Evolutionary conservation across 495 filamentous ascomycete species (phyloP).

Genomic region (Viridothelium virens): DNA sequence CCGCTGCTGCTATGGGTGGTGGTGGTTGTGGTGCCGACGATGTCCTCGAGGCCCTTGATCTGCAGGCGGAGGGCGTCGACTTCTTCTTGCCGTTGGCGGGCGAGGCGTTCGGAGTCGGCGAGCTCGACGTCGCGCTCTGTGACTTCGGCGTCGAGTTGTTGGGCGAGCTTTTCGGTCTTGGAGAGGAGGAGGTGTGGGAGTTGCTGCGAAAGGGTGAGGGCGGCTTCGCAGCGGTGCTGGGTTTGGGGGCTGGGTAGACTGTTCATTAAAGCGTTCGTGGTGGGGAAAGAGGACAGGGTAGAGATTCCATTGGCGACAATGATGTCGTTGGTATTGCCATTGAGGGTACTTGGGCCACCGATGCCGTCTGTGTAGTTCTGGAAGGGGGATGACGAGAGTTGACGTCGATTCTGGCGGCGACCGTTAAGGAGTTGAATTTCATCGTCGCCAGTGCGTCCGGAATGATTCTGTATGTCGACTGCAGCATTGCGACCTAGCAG

Average conservation of each 20-base stretch:
- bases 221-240: slow-evolving; percentile 49
- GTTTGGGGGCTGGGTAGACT: slow-evolving; percentile 15
- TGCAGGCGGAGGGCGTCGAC: slow-evolving; percentile 43
- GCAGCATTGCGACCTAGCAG: slow-evolving; percentile 64
- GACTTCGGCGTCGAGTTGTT: slow-evolving; percentile 52
- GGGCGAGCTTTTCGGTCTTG: slow-evolving; percentile 51
- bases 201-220: slow-evolving; percentile 49
- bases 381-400: slow-evolving; percentile 56
- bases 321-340: slow-evolving; percentile 37
- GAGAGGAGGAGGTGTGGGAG: slow-evolving; percentile 50
- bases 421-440: slow-evolving; percentile 53
- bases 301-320: slow-evolving; percentile 14
- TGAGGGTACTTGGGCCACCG: slow-evolving; percentile 23
- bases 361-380: slow-evolving; percentile 41
- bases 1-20: slow-evolving; percentile 28
- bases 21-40: slow-evolving; percentile 37
- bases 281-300: slow-evolving; percentile 15
- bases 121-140: slow-evolving; percentile 52
- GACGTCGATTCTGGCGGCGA: slow-evolving; percentile 40
- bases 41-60: slow-evolving; percentile 40
- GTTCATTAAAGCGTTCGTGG: not conserved
- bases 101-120: slow-evolving; percentile 49
- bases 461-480: slow-evolving; percentile 69
- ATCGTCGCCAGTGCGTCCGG: slow-evolving; percentile 69
- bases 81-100: slow-evolving; percentile 48